phyloP scores from a whole-genome alignment of 768 basidiomycete genomes.

The Ramaria sp. region DNA sequence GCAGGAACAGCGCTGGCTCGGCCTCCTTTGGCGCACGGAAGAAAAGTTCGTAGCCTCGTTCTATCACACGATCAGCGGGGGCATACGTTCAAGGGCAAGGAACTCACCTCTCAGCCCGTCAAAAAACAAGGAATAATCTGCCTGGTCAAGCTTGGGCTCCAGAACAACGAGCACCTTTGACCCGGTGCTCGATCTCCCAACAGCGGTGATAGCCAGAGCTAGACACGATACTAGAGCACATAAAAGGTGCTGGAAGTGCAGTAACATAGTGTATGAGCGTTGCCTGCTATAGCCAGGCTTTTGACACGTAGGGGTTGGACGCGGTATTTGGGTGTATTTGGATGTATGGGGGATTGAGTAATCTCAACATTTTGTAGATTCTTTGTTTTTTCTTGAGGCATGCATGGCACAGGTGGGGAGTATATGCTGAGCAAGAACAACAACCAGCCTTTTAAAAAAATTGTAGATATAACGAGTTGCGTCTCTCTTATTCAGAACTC shows the following conservation, averaged over 20 bases:
- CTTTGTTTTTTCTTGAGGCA: too few relatives aligned
- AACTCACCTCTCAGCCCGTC: slow-evolving; percentile 57
- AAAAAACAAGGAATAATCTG: slow-evolving; percentile 77
- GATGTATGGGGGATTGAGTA: too few relatives aligned
- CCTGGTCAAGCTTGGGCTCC: slow-evolving; percentile 54
- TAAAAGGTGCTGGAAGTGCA: background rate
- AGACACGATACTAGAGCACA: background rate
- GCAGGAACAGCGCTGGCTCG: slow-evolving; percentile 50
- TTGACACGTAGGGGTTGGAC: background rate
- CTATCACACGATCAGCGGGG: slow-evolving; percentile 26
- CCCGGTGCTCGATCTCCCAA: slow-evolving; percentile 69
- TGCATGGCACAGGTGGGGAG: too few relatives aligned
- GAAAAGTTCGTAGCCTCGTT: slow-evolving; percentile 74
- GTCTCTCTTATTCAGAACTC: background rate
- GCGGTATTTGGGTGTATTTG: background rate
- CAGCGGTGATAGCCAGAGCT: slow-evolving; percentile 5
- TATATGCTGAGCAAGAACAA: too few relatives aligned
- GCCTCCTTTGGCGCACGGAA: slow-evolving; percentile 78
- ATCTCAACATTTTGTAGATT: too few relatives aligned
- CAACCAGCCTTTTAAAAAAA: too few relatives aligned
- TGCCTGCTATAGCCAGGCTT: background rate
- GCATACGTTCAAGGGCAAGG: background rate
- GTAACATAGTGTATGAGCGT: background rate
- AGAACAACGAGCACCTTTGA: slow-evolving; percentile 78
- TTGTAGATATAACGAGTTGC: too few relatives aligned